Evolutionary conservation across 2,329 filamentous ascomycete species (phyloP).

Genomic region (Monascus ruber): DNA sequence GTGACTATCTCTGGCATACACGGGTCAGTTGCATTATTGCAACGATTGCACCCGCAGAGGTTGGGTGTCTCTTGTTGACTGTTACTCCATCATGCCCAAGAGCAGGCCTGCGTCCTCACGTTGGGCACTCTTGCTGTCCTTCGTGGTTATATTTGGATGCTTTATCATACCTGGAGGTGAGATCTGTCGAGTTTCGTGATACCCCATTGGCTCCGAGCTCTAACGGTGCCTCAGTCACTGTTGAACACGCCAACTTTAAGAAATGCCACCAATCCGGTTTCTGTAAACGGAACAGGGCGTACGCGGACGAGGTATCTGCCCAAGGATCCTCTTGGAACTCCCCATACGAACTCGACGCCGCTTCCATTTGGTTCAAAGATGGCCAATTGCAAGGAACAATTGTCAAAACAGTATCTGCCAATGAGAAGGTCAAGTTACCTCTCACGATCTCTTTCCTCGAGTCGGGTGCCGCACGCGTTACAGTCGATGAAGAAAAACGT

Average conservation of each 20-base stretch:
- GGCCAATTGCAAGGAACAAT: conserved; percentile 70
- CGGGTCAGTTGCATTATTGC: conserved; percentile 15
- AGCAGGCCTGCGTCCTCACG: conserved; percentile 41
- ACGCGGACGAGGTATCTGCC: conserved; percentile 63
- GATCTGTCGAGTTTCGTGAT: conserved; percentile 11
- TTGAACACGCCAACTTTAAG: conserved; percentile 97
- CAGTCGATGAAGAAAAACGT: conserved; percentile 82
- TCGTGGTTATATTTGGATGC: conserved; percentile 48
- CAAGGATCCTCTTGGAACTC: conserved; percentile 60
- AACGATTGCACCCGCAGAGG: conserved; percentile 14
- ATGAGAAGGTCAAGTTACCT: conserved; percentile 65
- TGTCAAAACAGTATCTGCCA: conserved; percentile 62
- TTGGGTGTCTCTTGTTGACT: conserved; percentile 24
- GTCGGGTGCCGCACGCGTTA: conserved; percentile 76
- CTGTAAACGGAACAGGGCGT: conserved; percentile 86
- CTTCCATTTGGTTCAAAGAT: conserved; percentile 63
- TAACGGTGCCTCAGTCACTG: conserved; percentile 47
- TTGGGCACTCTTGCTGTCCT: conserved; percentile 55
- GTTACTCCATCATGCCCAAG: conserved; percentile 38
- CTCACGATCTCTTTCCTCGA: conserved; percentile 80
- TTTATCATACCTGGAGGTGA: conserved; percentile 55
- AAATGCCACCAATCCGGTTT: conserved; percentile 93
- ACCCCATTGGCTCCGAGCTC: background rate
- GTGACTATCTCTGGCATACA: conserved; percentile 14
- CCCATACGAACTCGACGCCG: conserved; percentile 65